phyloP scores from a whole-genome alignment of 176 grass and related monocot species.

The Coix lacrymajobi region DNA sequence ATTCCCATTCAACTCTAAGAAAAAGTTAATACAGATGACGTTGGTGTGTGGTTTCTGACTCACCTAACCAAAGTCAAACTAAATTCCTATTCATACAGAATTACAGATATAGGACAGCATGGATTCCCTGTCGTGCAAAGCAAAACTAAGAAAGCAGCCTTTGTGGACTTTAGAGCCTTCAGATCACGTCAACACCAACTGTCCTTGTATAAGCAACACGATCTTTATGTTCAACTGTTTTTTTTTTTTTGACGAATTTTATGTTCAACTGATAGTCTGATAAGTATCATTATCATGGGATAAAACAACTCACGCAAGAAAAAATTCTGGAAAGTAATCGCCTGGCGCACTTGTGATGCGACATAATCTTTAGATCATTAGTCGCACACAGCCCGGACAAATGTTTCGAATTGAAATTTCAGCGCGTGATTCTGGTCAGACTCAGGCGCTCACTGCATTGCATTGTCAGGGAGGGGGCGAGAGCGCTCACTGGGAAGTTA shows the following conservation, averaged over 20 bases:
- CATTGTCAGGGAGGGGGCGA: background rate
- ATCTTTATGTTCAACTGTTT: background rate
- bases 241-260: too few relatives aligned
- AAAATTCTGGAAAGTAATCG: background rate
- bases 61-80: background rate
- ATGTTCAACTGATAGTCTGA: background rate
- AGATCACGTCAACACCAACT: background rate
- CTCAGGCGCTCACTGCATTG: background rate
- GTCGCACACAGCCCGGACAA: too few relatives aligned
- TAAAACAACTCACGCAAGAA: background rate
- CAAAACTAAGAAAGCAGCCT: background rate
- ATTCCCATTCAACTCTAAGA: background rate
- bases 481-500: background rate
- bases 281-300: background rate
- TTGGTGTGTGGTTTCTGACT: background rate
- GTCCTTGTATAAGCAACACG: background rate
- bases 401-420: background rate
- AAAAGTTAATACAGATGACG: background rate
- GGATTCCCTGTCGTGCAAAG: background rate
- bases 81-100: background rate
- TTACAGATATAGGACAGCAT: too few relatives aligned
- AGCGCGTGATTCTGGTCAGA: background rate
- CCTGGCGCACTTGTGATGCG: background rate
- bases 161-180: background rate
- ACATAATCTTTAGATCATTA: background rate